Percentiles rank a stretch among this genome's conserved stretches.
Conservation (phyloP, 306 rosid genomes). For the Erythrophleum fordii region DNA sequence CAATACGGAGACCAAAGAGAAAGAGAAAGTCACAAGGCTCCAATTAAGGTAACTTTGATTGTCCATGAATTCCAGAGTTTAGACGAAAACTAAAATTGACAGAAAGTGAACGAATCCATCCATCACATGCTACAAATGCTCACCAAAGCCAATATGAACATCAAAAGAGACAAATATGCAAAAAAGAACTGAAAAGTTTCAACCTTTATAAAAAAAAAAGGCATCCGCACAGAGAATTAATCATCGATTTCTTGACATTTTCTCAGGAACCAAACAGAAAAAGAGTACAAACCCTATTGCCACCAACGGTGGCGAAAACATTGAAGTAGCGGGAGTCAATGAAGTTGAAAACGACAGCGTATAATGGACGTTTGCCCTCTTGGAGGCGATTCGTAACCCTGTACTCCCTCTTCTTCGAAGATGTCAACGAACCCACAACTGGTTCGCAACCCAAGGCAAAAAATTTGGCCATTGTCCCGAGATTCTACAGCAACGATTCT, state of each 20-base stretch:
- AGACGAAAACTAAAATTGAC: background rate
- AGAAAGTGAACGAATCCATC: background rate
- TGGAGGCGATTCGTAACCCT: conserved; percentile 89
- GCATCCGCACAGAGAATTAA: background rate
- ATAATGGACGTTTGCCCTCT: conserved; percentile 89
- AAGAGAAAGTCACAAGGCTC: background rate
- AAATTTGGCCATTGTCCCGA: conserved; percentile 54
- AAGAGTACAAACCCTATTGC: conserved; percentile 68
- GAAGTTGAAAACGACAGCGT: conserved; percentile 91
- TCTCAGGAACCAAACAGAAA: background rate
- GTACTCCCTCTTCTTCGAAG: conserved; percentile 72
- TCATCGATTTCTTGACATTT: background rate
- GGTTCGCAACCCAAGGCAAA: conserved; percentile 74
- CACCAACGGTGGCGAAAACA: conserved; percentile 94
- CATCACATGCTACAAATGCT: background rate
- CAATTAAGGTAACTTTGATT: background rate
- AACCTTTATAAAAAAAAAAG: background rate
- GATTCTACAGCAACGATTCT: background rate
- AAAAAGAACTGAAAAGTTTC: background rate
- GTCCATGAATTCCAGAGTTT: background rate
- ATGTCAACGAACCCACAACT: conserved; percentile 62
- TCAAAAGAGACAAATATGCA: background rate
- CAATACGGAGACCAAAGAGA: background rate
- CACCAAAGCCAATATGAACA: background rate
- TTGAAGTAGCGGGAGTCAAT: conserved; percentile 79